Percentiles rank a stretch among this genome's conserved stretches.
These are phyloP conservation scores for Kwoniella mangroviensis DNA, from an alignment of 768 basidiomycete genomes.

Conservation along the genomic window DNA sequence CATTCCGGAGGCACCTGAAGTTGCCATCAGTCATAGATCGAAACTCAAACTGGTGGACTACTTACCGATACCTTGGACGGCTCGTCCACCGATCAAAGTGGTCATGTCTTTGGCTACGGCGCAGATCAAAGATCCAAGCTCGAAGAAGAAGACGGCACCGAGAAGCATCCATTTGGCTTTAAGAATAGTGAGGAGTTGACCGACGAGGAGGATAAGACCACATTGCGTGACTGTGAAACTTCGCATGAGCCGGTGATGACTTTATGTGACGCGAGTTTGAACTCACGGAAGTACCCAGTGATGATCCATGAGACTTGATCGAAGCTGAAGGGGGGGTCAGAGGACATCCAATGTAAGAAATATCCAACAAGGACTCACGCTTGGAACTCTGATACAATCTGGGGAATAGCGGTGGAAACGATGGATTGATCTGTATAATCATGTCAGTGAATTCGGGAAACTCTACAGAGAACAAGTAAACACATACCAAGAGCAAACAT, in stretches of 20 bases:
- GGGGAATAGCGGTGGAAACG: constrained; percentile 49
- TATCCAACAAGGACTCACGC: constrained; percentile 7
- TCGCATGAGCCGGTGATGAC: neutral
- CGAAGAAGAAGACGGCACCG: constrained; percentile 56
- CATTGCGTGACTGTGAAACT: constrained; percentile 43
- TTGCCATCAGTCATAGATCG: neutral
- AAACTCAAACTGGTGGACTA: neutral
- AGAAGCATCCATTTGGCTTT: constrained; percentile 56
- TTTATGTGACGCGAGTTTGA: too few species aligned
- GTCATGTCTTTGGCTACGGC: constrained; percentile 53
- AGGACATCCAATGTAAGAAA: neutral
- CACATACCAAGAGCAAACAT: constrained; percentile 31
- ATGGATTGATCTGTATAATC: constrained; percentile 45
- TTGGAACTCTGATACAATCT: constrained; percentile 43
- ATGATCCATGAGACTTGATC: constrained; percentile 48
- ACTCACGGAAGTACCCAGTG: constrained; percentile 45
- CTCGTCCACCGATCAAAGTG: constrained; percentile 51
- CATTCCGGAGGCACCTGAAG: constrained; percentile 49
- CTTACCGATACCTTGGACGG: constrained; percentile 50
- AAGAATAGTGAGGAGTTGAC: constrained; percentile 53
- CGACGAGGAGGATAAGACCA: constrained; percentile 53
- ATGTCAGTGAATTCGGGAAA: neutral
- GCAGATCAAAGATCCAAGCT: constrained; percentile 55
- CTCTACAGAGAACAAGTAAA: neutral
- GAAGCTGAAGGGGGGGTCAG: constrained; percentile 24